Evolutionary conservation across 1,284 basidiomycete genomes (phyloP).

Genomic region (Caloboletus inedulis): DNA sequence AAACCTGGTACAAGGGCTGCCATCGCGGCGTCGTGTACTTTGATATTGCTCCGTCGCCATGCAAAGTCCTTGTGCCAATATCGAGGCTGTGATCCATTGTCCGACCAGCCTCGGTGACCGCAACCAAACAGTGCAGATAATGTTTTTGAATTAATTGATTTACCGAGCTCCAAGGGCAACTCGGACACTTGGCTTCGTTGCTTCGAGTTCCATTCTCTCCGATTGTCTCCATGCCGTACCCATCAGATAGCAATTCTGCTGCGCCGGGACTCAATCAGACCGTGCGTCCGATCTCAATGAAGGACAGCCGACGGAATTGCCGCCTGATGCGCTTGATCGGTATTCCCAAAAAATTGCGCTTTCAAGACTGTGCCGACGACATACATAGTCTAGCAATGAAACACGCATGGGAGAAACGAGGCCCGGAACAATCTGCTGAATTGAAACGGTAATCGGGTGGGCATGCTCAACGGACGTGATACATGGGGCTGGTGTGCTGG

Average conservation of each 20-base stretch:
- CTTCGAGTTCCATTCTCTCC: conserved; percentile 4
- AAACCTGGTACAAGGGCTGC: background rate
- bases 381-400: background rate
- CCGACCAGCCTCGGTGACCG: background rate
- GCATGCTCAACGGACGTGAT: background rate
- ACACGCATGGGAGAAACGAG: background rate
- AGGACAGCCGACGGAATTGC: background rate
- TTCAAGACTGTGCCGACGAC: background rate
- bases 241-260: background rate
- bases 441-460: too few relatives aligned
- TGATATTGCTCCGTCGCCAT: background rate
- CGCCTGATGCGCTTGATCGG: background rate
- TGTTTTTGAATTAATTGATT: background rate
- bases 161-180: too few relatives aligned
- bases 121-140: background rate
- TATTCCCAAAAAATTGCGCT: background rate
- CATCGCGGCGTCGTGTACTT: background rate
- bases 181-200: too few relatives aligned
- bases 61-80: background rate
- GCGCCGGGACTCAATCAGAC: background rate
- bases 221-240: background rate
- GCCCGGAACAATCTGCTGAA: background rate
- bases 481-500: background rate
- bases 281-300: background rate
- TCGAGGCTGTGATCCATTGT: background rate